Evolutionary conservation across 1,284 basidiomycete species (phyloP).

Genomic region (Pseudozyma tsukubaensis): DNA sequence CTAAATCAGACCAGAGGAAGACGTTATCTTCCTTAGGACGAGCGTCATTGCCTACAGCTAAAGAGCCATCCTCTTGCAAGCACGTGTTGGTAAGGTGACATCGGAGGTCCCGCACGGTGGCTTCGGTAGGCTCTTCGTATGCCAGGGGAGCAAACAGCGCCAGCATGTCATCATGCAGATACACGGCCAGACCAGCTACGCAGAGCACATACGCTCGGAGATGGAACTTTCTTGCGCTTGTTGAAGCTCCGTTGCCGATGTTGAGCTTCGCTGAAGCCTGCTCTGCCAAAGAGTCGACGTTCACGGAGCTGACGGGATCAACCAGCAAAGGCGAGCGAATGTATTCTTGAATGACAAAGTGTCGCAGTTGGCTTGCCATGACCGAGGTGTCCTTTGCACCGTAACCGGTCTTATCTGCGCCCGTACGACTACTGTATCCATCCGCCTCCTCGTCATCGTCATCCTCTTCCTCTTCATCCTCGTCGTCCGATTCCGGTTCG

Average conservation of each 20-base stretch:
- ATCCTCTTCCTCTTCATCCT: slow-evolving; percentile 68
- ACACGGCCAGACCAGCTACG: slow-evolving; percentile 70
- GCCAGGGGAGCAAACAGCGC: slow-evolving; percentile 77
- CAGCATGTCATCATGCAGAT: slow-evolving; percentile 82
- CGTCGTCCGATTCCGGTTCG: slow-evolving; percentile 74
- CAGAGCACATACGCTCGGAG: slow-evolving; percentile 92
- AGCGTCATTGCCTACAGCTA: slow-evolving; percentile 50
- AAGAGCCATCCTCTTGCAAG: slow-evolving; percentile 74
- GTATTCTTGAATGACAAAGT: slow-evolving; percentile 93
- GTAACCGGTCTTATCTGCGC: background rate
- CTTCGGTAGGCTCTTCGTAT: slow-evolving; percentile 48
- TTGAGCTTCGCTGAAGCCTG: slow-evolving; percentile 12
- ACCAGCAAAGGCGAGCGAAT: slow-evolving; percentile 43
- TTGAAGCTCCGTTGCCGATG: background rate
- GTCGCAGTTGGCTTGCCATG: slow-evolving; percentile 81
- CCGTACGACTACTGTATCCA: background rate
- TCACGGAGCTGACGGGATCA: slow-evolving; percentile 11
- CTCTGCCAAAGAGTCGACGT: background rate
- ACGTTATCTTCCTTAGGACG: slow-evolving; percentile 58
- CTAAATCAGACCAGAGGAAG: slow-evolving; percentile 50
- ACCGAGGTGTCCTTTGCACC: slow-evolving; percentile 58
- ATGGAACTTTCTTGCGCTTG: slow-evolving; percentile 77
- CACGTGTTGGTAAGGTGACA: slow-evolving; percentile 96
- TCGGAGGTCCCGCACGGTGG: slow-evolving; percentile 73
- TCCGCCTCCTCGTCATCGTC: slow-evolving; percentile 48